Percentiles rank a stretch among this genome's conserved stretches.
phyloP scores from a whole-genome alignment of 805 yeast genomes.

The Metschnikowia reukaufii region DNA sequence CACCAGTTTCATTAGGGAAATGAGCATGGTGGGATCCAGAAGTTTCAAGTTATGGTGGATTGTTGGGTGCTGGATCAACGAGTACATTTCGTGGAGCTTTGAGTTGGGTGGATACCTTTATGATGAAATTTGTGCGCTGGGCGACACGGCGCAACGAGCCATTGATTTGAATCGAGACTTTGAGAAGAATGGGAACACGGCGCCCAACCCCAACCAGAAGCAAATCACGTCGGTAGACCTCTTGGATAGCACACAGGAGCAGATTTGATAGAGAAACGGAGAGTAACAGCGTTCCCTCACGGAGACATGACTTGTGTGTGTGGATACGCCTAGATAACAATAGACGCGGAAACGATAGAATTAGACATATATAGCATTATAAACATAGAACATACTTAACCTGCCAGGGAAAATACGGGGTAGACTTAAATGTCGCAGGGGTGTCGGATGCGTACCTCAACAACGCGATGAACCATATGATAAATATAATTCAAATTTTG shows the following conservation, averaged over 20 bases:
- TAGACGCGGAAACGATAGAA: too few relatives aligned
- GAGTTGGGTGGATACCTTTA: slow-evolving; percentile 58
- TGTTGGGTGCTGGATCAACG: slow-evolving; percentile 73
- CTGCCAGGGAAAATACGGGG: too few relatives aligned
- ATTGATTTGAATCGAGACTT: slow-evolving; percentile 6
- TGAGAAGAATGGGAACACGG: slow-evolving; percentile 6
- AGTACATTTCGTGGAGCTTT: slow-evolving; percentile 65
- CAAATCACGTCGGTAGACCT: slow-evolving; percentile 14
- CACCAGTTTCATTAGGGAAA: slow-evolving; percentile 61
- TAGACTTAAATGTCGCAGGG: too few relatives aligned
- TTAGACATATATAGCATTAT: too few relatives aligned
- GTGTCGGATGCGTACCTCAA: too few relatives aligned
- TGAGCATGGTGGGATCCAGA: slow-evolving; percentile 56
- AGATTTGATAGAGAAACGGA: neutral
- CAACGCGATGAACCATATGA: too few relatives aligned
- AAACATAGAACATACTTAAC: too few relatives aligned
- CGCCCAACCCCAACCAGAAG: neutral
- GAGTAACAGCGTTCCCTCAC: neutral
- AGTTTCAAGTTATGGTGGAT: slow-evolving; percentile 78
- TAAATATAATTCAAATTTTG: too few relatives aligned
- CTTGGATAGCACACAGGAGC: slow-evolving; percentile 10
- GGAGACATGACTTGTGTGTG: too few relatives aligned
- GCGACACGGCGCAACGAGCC: slow-evolving; percentile 2
- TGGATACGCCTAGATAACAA: too few relatives aligned
- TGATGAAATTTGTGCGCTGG: slow-evolving; percentile 24